Evolutionary conservation across 2,329 filamentous ascomycete genomes (phyloP).

Genomic region (Lasiodiplodia theobromae): DNA sequence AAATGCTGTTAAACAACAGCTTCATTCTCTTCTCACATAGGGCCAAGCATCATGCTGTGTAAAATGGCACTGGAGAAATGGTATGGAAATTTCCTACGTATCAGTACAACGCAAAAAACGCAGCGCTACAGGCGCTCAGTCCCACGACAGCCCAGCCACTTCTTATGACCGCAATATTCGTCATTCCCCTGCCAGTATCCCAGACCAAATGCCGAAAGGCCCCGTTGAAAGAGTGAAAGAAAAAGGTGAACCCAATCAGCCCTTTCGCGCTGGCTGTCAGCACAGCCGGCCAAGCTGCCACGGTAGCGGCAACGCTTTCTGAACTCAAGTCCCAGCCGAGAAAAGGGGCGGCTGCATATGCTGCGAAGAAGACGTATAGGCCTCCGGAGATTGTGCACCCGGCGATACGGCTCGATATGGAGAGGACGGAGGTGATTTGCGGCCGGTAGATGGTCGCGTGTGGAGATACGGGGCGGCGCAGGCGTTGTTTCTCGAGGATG

Average conservation of each 20-base stretch:
- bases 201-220: slow-evolving; percentile 72
- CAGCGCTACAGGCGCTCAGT: slow-evolving; percentile 52
- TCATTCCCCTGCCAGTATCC: slow-evolving; percentile 69
- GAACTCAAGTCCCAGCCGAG: slow-evolving; percentile 75
- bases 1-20: too few relatives aligned
- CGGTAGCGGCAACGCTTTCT: slow-evolving; percentile 67
- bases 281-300: slow-evolving; percentile 64
- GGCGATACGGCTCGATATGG: slow-evolving; percentile 83
- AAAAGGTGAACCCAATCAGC: slow-evolving; percentile 68
- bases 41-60: too few relatives aligned
- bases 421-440: slow-evolving; percentile 83
- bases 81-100: too few relatives aligned
- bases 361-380: slow-evolving; percentile 80
- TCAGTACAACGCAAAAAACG: neutral
- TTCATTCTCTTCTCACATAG: too few relatives aligned
- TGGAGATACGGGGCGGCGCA: slow-evolving; percentile 80
- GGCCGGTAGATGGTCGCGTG: slow-evolving; percentile 87
- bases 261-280: slow-evolving; percentile 60
- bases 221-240: slow-evolving; percentile 72
- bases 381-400: slow-evolving; percentile 73
- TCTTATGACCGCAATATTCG: slow-evolving; percentile 68
- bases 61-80: too few relatives aligned
- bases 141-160: slow-evolving; percentile 71
- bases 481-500: slow-evolving; percentile 82
- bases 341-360: slow-evolving; percentile 81